Evolutionary conservation across 106 monocot genomes (phyloP).

Genomic region (Iris macrosiphon): DNA sequence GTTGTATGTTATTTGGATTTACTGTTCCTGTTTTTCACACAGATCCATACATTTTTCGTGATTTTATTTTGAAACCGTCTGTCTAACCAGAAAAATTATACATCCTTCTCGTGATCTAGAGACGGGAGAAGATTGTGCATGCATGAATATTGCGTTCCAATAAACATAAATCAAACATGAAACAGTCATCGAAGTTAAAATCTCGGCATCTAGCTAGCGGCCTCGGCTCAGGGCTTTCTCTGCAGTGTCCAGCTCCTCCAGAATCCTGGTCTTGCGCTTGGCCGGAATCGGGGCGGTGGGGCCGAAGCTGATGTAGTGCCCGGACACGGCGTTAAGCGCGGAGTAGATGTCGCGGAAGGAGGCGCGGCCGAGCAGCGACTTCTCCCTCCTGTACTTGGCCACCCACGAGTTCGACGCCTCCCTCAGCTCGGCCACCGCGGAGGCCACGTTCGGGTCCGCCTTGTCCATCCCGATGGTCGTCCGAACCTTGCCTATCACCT

Average conservation of each 20-base stretch:
- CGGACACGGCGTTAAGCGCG: slow-evolving; percentile 93
- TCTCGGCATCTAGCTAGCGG: slow-evolving; percentile 27
- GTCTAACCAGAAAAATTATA: too few species aligned
- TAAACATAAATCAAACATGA: too few species aligned
- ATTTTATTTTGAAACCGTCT: too few species aligned
- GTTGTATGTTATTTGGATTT: too few species aligned
- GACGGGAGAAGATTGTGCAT: too few species aligned
- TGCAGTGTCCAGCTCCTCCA: slow-evolving; percentile 94
- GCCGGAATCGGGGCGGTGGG: slow-evolving; percentile 87
- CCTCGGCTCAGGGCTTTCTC: slow-evolving; percentile 89
- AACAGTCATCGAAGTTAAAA: too few species aligned
- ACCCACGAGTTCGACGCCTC: slow-evolving; percentile 90
- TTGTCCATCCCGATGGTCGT: slow-evolving; percentile 56
- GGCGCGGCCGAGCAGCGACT: slow-evolving; percentile 58
- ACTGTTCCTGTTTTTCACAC: too few species aligned
- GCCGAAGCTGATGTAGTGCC: slow-evolving; percentile 96
- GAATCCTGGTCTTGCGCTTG: slow-evolving; percentile 81
- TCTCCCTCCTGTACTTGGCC: slow-evolving; percentile 92
- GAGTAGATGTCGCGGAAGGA: slow-evolving; percentile 97
- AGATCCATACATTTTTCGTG: too few species aligned
- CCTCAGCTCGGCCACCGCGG: slow-evolving; percentile 68
- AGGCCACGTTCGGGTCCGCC: slow-evolving; percentile 60
- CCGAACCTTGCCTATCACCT: slow-evolving; percentile 75
- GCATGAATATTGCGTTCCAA: too few species aligned
- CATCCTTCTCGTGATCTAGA: too few species aligned